Base-by-base conservation (phyloP, 2,329 filamentous ascomycete genomes). In the Colletotrichum sansevieriae region DNA sequence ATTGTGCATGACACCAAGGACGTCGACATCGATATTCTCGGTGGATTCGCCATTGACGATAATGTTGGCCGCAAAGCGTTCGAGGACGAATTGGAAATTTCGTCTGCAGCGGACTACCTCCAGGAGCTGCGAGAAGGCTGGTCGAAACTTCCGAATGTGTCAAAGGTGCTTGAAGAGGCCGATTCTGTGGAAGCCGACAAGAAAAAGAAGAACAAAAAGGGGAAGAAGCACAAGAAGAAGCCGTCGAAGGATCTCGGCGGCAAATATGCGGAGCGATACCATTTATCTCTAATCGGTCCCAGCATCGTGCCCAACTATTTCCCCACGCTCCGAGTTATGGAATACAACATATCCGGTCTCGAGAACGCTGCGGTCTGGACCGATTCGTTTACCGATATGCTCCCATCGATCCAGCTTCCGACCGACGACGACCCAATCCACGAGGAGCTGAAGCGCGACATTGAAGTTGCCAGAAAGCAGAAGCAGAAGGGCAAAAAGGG, bases 261-360 rank as follows among this genome's bases (percentile, higher is more conserved):
- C 4, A 87, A 88, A 70, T 97, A 89, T 81, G 94, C 90, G 3
- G 94, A 99, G 80, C 88, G 94, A 60, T 99, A 94, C 78, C 91
- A 94, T 61, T 79, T 97, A 6, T 91, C 92, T 0, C 83, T 96
- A 29, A 91, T 98, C 64, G 88, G 91, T 54, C 93, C 95, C 0
- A 98, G 95, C 76, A 84, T 99, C 43, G 93, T 98, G 9, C 96
- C 95, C 7, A 98, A 96, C 76, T 97, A 94, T 79, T 96, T 95
- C 72, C 96, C 95, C 0, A 94, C 92, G 0, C 80, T 98, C 37
- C 89, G 95, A n/a, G 87, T 99, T n/a, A 84, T 95, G 72, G 93
- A 97, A 75, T 99, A 98, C 83, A 98, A 99, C 77, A 93, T 93
- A 63, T 92, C 85, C 0, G 93, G 94, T 0, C 78, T 97, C 3